These are phyloP conservation scores for Luzula sylvatica DNA, from an alignment of 176 grass and related monocot genomes.

Conservation along the genomic window DNA sequence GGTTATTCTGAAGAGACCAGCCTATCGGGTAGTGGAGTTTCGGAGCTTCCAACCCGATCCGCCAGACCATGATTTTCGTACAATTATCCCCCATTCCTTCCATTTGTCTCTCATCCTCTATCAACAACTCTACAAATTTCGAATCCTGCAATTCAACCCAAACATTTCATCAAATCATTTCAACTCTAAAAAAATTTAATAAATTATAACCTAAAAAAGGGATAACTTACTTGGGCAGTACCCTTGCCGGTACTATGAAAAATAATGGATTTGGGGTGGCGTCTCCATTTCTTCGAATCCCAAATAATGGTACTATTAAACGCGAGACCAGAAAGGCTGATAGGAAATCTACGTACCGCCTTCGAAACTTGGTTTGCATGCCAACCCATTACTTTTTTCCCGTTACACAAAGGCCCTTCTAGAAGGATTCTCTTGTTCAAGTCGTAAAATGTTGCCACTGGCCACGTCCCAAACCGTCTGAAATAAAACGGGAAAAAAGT, in stretches of 20 bases:
- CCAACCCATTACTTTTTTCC: slow-evolving; percentile 69
- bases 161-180: slow-evolving; percentile 14
- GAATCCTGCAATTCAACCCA: slow-evolving; percentile 50
- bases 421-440: slow-evolving; percentile 38
- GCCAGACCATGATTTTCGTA: slow-evolving; percentile 76
- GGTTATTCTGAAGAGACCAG: slow-evolving; percentile 58
- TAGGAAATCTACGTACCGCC: slow-evolving; percentile 40
- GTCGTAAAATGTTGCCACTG: slow-evolving; percentile 55
- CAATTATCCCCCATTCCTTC: slow-evolving; percentile 81
- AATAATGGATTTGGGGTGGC: slow-evolving; percentile 51
- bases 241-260: slow-evolving; percentile 55
- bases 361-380: slow-evolving; percentile 39
- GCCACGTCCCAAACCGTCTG: slow-evolving; percentile 80
- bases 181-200: background rate
- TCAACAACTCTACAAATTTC: slow-evolving; percentile 69
- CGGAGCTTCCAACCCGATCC: slow-evolving; percentile 48
- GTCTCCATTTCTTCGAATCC: slow-evolving; percentile 73
- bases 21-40: slow-evolving; percentile 39
- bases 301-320: slow-evolving; percentile 90
- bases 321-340: slow-evolving; percentile 63
- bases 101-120: slow-evolving; percentile 76
- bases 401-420: slow-evolving; percentile 89
- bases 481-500: slow-evolving; percentile 15
- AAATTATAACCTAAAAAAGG: background rate
- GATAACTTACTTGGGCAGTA: slow-evolving; percentile 56